Conservation (phyloP, 495 filamentous ascomycete species). For the Penicillium canariense region DNA sequence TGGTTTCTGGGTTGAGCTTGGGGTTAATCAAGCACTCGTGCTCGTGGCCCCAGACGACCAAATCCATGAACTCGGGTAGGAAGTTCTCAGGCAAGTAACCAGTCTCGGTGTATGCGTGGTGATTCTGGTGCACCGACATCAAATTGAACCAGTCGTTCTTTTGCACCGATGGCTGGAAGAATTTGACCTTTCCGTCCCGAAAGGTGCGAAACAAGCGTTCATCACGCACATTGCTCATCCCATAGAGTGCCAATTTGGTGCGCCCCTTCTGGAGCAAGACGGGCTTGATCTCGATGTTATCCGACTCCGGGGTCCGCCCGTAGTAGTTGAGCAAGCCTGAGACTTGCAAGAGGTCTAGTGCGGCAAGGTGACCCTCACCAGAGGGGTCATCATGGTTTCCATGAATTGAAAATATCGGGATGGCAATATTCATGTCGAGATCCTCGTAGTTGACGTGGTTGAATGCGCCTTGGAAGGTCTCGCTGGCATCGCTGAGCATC, state of each 20-base stretch:
- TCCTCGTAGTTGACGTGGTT: slow-evolving; percentile 98
- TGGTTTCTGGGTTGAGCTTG: slow-evolving; percentile 73
- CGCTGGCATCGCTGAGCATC: slow-evolving; percentile 86
- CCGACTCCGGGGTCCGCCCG: slow-evolving; percentile 83
- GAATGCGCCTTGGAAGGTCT: slow-evolving; percentile 81
- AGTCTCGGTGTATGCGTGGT: slow-evolving; percentile 84
- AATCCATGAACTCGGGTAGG: slow-evolving; percentile 85
- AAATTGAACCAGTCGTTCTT: slow-evolving; percentile 95
- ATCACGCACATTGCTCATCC: slow-evolving; percentile 94
- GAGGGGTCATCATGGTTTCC: slow-evolving; percentile 98
- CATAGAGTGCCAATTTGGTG: slow-evolving; percentile 93
- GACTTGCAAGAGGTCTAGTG: slow-evolving; percentile 86
- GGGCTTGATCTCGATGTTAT: slow-evolving; percentile 88
- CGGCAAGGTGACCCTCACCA: slow-evolving; percentile 85
- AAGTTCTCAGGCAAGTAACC: slow-evolving; percentile 93
- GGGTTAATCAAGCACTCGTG: slow-evolving; percentile 95
- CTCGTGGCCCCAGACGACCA: slow-evolving; percentile 96
- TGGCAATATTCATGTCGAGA: slow-evolving; percentile 94
- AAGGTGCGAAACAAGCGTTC: slow-evolving; percentile 94
- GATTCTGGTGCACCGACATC: slow-evolving; percentile 95
- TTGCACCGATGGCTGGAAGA: slow-evolving; percentile 81
- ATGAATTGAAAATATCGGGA: slow-evolving; percentile 97
- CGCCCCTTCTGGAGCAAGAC: slow-evolving; percentile 89
- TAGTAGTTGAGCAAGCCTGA: slow-evolving; percentile 95
- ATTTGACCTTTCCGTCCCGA: slow-evolving; percentile 87